A percentile compares a stretch with the other conserved stretches of the same genome.
Conservation (phyloP, 768 basidiomycete species). For the Rossbeevera mucosa region DNA sequence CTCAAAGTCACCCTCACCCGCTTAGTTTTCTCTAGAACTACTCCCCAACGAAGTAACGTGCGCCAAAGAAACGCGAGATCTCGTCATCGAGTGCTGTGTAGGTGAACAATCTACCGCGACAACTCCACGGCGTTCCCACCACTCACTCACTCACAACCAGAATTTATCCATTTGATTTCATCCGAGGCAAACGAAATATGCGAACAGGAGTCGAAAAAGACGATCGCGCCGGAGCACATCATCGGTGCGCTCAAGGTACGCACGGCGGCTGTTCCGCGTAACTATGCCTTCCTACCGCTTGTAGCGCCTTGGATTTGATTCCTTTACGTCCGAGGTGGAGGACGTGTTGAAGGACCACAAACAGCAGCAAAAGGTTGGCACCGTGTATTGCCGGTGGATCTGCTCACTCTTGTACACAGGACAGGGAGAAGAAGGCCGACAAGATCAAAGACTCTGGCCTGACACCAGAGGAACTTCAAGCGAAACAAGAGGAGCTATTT, state of each 20-base stretch:
- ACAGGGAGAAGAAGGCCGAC: slow-evolving; percentile 88
- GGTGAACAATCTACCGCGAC: slow-evolving; percentile 59
- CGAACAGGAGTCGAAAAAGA: slow-evolving; percentile 97
- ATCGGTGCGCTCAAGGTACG: slow-evolving; percentile 83
- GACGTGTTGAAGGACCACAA: slow-evolving; percentile 95
- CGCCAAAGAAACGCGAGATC: slow-evolving; percentile 93
- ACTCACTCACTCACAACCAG: slow-evolving; percentile 41
- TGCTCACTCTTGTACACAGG: slow-evolving; percentile 40
- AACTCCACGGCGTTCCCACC: slow-evolving; percentile 2
- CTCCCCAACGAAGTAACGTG: slow-evolving; percentile 84
- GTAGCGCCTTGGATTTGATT: slow-evolving; percentile 89
- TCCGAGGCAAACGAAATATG: slow-evolving; percentile 98
- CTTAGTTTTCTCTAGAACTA: slow-evolving; percentile 54
- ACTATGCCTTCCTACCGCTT: slow-evolving; percentile 8
- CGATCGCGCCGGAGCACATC: slow-evolving; percentile 97
- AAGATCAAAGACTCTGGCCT: slow-evolving; percentile 85
- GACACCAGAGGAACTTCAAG: slow-evolving; percentile 84
- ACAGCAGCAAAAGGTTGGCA: slow-evolving; percentile 82
- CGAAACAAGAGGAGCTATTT: slow-evolving; percentile 86
- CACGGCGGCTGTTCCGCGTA: background rate
- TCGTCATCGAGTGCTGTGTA: slow-evolving; percentile 98
- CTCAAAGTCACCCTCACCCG: background rate
- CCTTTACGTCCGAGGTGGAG: slow-evolving; percentile 85
- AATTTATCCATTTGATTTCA: slow-evolving; percentile 97
- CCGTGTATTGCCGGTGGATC: background rate